Evolutionary conservation across 345 rosid species (phyloP).

Genomic region (Adansonia digitata): DNA sequence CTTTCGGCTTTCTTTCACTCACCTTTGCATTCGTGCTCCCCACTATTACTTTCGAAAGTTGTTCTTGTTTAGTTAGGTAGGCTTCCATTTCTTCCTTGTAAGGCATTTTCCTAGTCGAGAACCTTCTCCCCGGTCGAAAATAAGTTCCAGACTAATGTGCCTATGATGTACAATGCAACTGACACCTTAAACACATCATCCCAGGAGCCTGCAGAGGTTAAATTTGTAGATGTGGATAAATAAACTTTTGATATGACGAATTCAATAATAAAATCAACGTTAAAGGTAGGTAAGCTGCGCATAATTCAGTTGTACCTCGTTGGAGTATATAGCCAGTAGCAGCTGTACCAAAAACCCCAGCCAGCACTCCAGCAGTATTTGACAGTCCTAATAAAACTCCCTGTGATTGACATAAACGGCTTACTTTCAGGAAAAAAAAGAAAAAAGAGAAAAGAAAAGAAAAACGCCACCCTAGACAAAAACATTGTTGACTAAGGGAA

Average conservation of each 20-base stretch:
- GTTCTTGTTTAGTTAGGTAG: slow-evolving; percentile 6
- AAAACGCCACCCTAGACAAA: too few species aligned
- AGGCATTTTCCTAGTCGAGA: slow-evolving; percentile 46
- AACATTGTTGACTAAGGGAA: neutral
- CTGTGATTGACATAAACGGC: slow-evolving; percentile 33
- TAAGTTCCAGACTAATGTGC: slow-evolving; percentile 86
- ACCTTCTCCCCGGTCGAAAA: slow-evolving; percentile 86
- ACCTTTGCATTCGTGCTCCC: neutral
- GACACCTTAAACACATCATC: slow-evolving; percentile 89
- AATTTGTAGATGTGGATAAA: neutral
- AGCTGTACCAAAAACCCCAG: slow-evolving; percentile 95
- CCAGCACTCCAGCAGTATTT: slow-evolving; percentile 93
- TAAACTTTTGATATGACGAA: neutral
- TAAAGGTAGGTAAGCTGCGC: neutral
- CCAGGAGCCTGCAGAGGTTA: slow-evolving; percentile 68
- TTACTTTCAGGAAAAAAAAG: too few species aligned
- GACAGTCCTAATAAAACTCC: slow-evolving; percentile 92
- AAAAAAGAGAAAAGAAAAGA: neutral
- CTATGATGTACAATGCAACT: slow-evolving; percentile 66
- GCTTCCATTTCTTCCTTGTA: neutral
- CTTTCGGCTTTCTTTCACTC: neutral
- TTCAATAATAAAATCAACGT: neutral
- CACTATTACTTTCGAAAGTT: slow-evolving; percentile 10
- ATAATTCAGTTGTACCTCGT: slow-evolving; percentile 39
- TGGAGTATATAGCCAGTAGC: slow-evolving; percentile 94